phyloP scores from a whole-genome alignment of 305 asterid species.

The Ajuga reptans region DNA sequence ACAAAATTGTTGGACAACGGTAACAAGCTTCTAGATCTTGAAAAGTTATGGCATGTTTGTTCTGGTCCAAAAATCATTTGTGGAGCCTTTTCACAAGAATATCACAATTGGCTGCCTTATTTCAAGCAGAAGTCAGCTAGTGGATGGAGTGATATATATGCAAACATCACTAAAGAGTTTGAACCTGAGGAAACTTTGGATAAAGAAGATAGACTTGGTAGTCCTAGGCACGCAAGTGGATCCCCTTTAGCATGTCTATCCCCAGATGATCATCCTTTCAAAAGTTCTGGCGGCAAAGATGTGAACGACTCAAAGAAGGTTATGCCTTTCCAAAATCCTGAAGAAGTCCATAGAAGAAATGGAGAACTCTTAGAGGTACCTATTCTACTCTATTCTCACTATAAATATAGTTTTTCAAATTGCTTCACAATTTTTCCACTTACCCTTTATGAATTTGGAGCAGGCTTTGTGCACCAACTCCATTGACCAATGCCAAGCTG shows the following conservation, averaged over 20 bases:
- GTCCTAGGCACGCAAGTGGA: constrained; percentile 60
- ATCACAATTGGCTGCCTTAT: constrained; percentile 46
- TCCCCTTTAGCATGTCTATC: constrained; percentile 82
- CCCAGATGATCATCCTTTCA: constrained; percentile 82
- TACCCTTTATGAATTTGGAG: constrained; percentile 21
- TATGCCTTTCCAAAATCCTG: constrained; percentile 65
- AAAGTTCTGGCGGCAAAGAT: constrained; percentile 49
- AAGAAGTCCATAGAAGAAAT: constrained; percentile 65
- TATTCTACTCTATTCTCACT: constrained; percentile 24
- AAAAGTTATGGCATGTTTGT: constrained; percentile 49
- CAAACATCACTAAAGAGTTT: constrained; percentile 54
- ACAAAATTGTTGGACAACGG: constrained; percentile 28
- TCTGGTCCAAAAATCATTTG: constrained; percentile 41
- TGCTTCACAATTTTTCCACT: constrained; percentile 18
- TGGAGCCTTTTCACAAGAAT: constrained; percentile 52
- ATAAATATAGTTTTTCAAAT: constrained; percentile 3
- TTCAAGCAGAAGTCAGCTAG: constrained; percentile 46
- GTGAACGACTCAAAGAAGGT: constrained; percentile 33
- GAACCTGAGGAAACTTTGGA: constrained; percentile 57
- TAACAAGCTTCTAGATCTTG: constrained; percentile 38
- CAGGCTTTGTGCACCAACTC: constrained; percentile 93
- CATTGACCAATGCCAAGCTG: constrained; percentile 72
- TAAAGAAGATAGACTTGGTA: constrained; percentile 56
- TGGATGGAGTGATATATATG: constrained; percentile 67
- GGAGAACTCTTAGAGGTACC: constrained; percentile 94